Evolutionary conservation across 352 stramenopile species (phyloP).

Genomic region (Salisapilia sapeloensis): DNA sequence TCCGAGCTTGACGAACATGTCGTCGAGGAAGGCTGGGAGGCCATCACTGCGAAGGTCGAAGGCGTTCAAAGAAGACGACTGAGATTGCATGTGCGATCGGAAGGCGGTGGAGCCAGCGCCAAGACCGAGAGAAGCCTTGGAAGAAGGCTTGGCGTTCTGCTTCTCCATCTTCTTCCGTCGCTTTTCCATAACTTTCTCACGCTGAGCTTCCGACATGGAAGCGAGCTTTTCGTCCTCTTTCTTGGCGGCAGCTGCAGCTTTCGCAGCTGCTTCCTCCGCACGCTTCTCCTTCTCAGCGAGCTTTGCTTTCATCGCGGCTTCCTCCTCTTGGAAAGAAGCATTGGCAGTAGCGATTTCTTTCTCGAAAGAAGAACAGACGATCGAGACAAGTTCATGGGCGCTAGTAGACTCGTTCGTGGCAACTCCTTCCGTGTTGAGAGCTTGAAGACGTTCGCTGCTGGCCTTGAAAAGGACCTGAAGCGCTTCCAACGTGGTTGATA

Average conservation of each 20-base stretch:
- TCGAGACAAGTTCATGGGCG: constrained; percentile 34
- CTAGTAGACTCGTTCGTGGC: constrained; percentile 9
- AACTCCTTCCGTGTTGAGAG: constrained; percentile 5
- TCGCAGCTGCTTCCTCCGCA: constrained; percentile 43
- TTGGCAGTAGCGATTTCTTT: constrained; percentile 31
- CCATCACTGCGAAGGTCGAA: constrained; percentile 41
- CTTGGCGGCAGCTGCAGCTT: constrained; percentile 44
- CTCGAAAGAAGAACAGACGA: constrained; percentile 13
- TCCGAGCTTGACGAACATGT: constrained; percentile 39
- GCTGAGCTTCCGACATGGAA: constrained; percentile 56
- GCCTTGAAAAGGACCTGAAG: constrained; percentile 37
- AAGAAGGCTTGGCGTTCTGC: constrained; percentile 57
- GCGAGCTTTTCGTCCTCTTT: constrained; percentile 77
- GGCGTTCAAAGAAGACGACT: constrained; percentile 11
- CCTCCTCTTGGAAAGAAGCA: constrained; percentile 37
- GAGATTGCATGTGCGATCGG: constrained; percentile 19
- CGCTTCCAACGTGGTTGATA: constrained; percentile 30
- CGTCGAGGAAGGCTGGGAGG: constrained; percentile 30
- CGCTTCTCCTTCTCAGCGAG: constrained; percentile 36
- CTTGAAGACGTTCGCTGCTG: constrained; percentile 25
- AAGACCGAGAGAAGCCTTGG: constrained; percentile 48
- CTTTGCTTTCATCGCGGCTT: constrained; percentile 32
- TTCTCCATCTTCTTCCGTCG: constrained; percentile 68
- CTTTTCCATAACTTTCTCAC: constrained; percentile 16
- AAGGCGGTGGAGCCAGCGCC: constrained; percentile 45